Evolutionary conservation across 1,139 yeast species (phyloP).

Genomic region (Protomyces arabidopsidicola): DNA sequence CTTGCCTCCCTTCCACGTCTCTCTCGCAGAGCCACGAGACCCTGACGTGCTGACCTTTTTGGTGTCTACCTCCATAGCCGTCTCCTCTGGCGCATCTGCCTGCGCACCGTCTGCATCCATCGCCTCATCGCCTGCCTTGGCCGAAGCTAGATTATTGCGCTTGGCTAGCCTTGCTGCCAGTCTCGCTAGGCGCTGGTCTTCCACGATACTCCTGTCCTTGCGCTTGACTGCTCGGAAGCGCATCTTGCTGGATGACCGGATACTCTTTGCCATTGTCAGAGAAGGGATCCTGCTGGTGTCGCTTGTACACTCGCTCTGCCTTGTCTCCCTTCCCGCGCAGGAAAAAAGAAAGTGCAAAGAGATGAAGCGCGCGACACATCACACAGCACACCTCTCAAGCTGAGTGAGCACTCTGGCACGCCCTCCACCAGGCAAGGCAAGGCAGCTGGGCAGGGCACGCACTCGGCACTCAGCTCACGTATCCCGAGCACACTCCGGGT

Average conservation of each 20-base stretch:
- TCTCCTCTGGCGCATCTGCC: not conserved
- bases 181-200: conserved; percentile 21
- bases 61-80: not conserved
- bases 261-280: conserved; percentile 20
- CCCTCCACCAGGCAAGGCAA: not conserved
- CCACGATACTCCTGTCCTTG: conserved; percentile 13
- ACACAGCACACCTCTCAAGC: not conserved
- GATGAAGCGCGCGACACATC: not conserved
- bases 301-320: too few relatives aligned
- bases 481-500: not conserved
- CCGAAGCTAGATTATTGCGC: conserved; percentile 4
- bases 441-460: too few relatives aligned
- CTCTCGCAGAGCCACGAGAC: conserved; percentile 19
- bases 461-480: too few relatives aligned
- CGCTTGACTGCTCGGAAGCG: conserved; percentile 22
- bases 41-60: conserved; percentile 21
- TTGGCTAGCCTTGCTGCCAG: conserved; percentile 14
- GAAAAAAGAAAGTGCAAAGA: not conserved
- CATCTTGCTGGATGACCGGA: conserved; percentile 25
- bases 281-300: too few relatives aligned
- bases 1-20: conserved; percentile 23
- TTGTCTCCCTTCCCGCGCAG: too few relatives aligned
- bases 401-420: not conserved
- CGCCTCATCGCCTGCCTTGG: not conserved
- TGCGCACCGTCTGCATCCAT: not conserved